Evolutionary conservation across 2,329 filamentous ascomycete genomes (phyloP), one percentile per base, ranked within the genome.

Genomic region (Botrytis paeoniae): DNA sequence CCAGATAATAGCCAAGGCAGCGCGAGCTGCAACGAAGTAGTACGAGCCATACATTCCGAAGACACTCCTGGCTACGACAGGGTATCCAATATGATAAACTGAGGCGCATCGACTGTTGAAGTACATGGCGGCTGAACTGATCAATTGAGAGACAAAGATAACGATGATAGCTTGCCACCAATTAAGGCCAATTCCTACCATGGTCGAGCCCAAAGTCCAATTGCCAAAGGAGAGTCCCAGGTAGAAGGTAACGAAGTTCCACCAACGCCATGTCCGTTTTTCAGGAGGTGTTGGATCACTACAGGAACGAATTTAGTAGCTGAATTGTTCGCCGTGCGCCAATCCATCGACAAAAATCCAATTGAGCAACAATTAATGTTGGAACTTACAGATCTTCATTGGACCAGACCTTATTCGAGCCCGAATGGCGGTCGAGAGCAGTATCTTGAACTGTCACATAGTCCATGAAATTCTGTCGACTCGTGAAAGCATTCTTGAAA

Each of bases 1-100:
- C 90, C 85, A 86, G 77, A 86, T 85, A 75, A 85, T 82, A 37
- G 84, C 84, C 39, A 86, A 79, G 45, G 85, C 80, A 7, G 82
- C 81, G 64, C 85, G 81, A 35, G 83, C 81, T 10, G 85, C 80
- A 51, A 86, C 78, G 35, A 79, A 78, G 73, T 81, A 80, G 65
- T 81, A 81, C 80, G 82, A 82, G 57, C 85, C 80, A 72, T 83
- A 85, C 76, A 84, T 85, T 2, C 84, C 85, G 73, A 85, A 86
- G 51, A 84, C 82, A 64, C 76, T 77, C 51, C 78, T 69, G 37
- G 78, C 78, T n/a, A 80, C 78, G 0, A 77, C 75, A 2, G 84
- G 83, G 73, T 83, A 85, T 14, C 82, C 83, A 64, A 84, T 79
- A 75, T 85, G 83, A 73, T 85, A 85, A 20, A 82, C 80, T 25